These are phyloP conservation scores for Phylloporus scabripes DNA, from an alignment of 768 basidiomycete species.

Conservation along the genomic window DNA sequence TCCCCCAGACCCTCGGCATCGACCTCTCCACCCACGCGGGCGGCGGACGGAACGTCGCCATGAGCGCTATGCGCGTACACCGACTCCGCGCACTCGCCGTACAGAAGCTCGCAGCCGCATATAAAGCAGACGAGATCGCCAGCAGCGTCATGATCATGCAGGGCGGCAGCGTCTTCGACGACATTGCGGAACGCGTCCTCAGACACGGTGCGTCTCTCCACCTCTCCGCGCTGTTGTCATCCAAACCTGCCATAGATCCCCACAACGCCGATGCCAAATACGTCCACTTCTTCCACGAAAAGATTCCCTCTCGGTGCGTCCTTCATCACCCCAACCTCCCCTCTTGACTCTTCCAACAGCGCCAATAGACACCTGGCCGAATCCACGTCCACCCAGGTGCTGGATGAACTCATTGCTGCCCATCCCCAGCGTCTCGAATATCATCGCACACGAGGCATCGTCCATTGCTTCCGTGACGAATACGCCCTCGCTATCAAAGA, in stretches of 20 bases:
- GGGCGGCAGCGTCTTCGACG: conserved; percentile 87
- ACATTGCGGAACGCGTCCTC: conserved; percentile 83
- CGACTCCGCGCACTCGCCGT: conserved; percentile 76
- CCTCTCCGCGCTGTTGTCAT: neutral
- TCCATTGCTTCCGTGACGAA: conserved; percentile 85
- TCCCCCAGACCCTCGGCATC: conserved; percentile 59
- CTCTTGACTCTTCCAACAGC: conserved; percentile 18
- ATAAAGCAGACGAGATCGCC: conserved; percentile 84
- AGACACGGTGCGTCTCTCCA: conserved; percentile 46
- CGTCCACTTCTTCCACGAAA: conserved; percentile 92
- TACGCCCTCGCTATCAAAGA: conserved; percentile 69
- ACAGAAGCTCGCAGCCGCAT: conserved; percentile 81
- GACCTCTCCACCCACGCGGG: conserved; percentile 49
- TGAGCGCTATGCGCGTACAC: conserved; percentile 83
- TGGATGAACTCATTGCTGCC: conserved; percentile 72
- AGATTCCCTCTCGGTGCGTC: conserved; percentile 83
- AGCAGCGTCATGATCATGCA: conserved; percentile 96
- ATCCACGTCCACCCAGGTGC: conserved; percentile 68
- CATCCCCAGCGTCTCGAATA: conserved; percentile 79
- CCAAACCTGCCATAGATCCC: conserved; percentile 47
- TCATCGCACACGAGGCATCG: conserved; percentile 84
- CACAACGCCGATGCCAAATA: conserved; percentile 75
- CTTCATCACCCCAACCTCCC: conserved; percentile 3
- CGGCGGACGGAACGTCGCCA: conserved; percentile 67
- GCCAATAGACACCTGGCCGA: conserved; percentile 71